Base-by-base conservation (phyloP, 192 early-diverging fungal species). In the Kickxella alabastrina region DNA sequence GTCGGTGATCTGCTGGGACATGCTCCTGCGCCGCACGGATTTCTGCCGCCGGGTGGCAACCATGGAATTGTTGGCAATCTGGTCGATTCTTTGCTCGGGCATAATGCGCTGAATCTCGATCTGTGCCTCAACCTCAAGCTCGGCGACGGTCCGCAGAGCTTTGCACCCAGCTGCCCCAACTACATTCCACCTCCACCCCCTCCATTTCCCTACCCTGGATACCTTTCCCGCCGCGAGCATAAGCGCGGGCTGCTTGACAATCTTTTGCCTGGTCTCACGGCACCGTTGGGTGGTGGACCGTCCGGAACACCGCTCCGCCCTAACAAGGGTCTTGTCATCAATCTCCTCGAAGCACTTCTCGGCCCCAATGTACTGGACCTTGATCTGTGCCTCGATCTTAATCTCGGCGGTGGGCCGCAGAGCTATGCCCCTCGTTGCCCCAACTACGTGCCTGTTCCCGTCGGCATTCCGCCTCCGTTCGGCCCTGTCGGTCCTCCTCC, bases 81-180 rank as follows among this genome's bases (percentile, higher is more conserved):
- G n/a, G 31, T 75, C 19, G 64, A 75, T 35, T 31, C 43, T 12
- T 36, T 74, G 28, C 70, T 74, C 0, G 70, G 70, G 2, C 46
- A 63, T 34, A 74, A 74, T 32, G 59, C 70, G 26, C 47, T 74
- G 26, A 74, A 39, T 41, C 34, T 48, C 22, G 70, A 74, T 36
- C 38, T 66, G 24, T 74, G 70, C 14, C 42, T 74, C 5, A 54
- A 74, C 2, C 64, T 74, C 55, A 74, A 74, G 59, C 64, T 74
- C 3, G 70, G 70, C 45, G 70, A 74, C 48, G 70, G 70, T 3
- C 70, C 70, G 19, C 70, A 74, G 48, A 74, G 70, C 52, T 19
- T 74, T 39, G 63, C 63, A 4, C 70, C 70, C 28, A 54, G 56
- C 34, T 74, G 70, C 28, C 70, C 70, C 9, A 73, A 73, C 70